These are phyloP conservation scores for Furcasterigmium sp. DNA, from an alignment of 2,329 filamentous ascomycete genomes.

Conservation along the genomic window DNA sequence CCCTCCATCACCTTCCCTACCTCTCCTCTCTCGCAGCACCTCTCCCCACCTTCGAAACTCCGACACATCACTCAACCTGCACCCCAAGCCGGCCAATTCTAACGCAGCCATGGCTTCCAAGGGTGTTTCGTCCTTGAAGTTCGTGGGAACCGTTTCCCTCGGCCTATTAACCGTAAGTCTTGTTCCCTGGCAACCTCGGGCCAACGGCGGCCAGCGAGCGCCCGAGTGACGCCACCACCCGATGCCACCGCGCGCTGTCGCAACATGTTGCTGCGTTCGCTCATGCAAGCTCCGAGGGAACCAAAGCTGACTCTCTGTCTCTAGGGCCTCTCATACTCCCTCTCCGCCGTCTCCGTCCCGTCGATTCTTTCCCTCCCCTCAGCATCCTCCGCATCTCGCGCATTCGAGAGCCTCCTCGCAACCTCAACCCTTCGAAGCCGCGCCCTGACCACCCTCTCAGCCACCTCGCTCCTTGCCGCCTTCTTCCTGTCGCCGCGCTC, in stretches of 20 bases:
- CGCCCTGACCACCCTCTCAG: constrained; percentile 62
- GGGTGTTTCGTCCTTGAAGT: constrained; percentile 77
- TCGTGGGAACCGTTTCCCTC: constrained; percentile 85
- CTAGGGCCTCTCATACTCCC: constrained; percentile 84
- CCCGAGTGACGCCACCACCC: not conserved
- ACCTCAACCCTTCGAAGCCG: constrained; percentile 61
- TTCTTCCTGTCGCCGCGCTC: constrained; percentile 71
- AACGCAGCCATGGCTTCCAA: constrained; percentile 54
- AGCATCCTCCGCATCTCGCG: constrained; percentile 63
- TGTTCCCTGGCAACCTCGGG: too few species aligned
- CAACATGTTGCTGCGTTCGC: not conserved
- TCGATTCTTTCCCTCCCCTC: constrained; percentile 76
- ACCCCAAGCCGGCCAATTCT: not conserved
- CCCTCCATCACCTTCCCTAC: not conserved
- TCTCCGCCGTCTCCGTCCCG: constrained; percentile 73
- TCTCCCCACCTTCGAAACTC: constrained; percentile 1
- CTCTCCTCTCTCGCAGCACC: constrained; percentile 1
- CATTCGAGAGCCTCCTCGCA: constrained; percentile 62
- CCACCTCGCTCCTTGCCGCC: constrained; percentile 68
- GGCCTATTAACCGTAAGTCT: constrained; percentile 77
- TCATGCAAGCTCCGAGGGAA: not conserved
- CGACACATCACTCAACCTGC: not conserved
- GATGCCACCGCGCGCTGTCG: not conserved
- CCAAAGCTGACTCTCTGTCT: constrained; percentile 1
- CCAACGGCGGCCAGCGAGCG: too few species aligned